Evolutionary conservation across 202 grass and related monocot species (phyloP), one percentile per base, ranked within the genome.

Genomic region (Thinopyrum obtusiflorum): DNA sequence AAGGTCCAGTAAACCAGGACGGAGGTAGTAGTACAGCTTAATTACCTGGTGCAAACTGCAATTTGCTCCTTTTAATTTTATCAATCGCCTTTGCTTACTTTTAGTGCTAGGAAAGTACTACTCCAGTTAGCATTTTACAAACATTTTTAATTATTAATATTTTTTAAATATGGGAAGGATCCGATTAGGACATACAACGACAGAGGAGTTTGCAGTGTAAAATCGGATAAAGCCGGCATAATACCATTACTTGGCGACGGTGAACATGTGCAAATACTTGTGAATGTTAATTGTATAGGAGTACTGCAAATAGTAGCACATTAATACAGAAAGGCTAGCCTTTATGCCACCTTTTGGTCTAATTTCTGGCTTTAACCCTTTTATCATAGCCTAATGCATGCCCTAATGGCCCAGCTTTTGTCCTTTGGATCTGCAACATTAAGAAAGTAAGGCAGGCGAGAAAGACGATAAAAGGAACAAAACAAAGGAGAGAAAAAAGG

Each of bases 341-440:
- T 79, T 74, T 65, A 53, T 68, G 64, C 1, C 5, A 28, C 28
- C 46, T 83, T 83, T 82, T 49, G 31, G 39, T 29, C 27, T 73
- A 78, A 61, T 63, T 63, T 67, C 6, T 23, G 9, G 13, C 69
- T 77, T 76, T 77, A 71, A 83, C 7, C 60, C 33, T 79, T 65
- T 66, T 25, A 73, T 42, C 79, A 47, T 46, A 59, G 63, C 81
- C 70, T 87, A 91, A 91, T 84, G 85, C 68, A 76, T 64, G 76
- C 76, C 62, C 61, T 35, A 32, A 87, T 87, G 14, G 23, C 15
- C 75, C 76, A 65, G 76, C 85, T 84, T 87, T 90, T 87, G 85
- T 77, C 89, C 86, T 69, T 86, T 35, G 71, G 85, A 91, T 88
- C 77, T 35, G 89, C 29, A 76, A 77, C 85, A 87, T 63, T 65